These are phyloP conservation scores for Hypoxylon sp. DNA, from an alignment of 2,329 filamentous ascomycete genomes.

Conservation along the genomic window DNA sequence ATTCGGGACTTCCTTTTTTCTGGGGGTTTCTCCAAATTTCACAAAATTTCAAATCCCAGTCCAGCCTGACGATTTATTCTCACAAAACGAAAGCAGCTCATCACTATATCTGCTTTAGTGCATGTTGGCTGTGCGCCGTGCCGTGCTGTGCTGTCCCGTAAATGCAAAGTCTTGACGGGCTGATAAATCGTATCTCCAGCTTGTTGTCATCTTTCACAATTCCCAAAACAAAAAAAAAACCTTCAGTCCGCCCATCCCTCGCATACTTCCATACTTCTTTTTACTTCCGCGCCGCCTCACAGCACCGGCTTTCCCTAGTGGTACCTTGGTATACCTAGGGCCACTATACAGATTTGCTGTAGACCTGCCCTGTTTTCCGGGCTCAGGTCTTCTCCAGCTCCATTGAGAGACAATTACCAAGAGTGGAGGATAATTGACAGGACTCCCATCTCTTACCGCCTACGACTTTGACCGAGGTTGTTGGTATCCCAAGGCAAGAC, in stretches of 20 bases:
- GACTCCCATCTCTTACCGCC: conserved; percentile 18
- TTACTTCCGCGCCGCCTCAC: conserved; percentile 28
- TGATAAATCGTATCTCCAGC: conserved; percentile 50
- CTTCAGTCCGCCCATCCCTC: conserved; percentile 30
- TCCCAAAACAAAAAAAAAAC: conserved; percentile 30
- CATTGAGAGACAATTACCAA: conserved; percentile 9
- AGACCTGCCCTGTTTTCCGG: conserved; percentile 14
- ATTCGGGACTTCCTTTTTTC: conserved; percentile 45
- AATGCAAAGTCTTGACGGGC: conserved; percentile 42
- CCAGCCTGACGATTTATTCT: conserved; percentile 54
- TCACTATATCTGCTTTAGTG: conserved; percentile 53
- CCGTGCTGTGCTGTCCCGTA: conserved; percentile 39
- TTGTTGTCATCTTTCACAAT: conserved; percentile 44
- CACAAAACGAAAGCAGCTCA: conserved; percentile 46
- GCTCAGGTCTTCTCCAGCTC: conserved; percentile 4
- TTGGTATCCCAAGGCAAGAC: conserved; percentile 19
- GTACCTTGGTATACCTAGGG: conserved; percentile 30
- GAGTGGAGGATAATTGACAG: conserved; percentile 25
- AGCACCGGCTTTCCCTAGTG: conserved; percentile 27
- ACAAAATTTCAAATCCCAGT: conserved; percentile 53
- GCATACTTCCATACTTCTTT: conserved; percentile 23
- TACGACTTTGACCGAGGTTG: conserved; percentile 25
- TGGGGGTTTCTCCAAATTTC: conserved; percentile 52
- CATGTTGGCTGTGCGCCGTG: conserved; percentile 46
- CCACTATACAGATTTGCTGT: conserved; percentile 22